phyloP scores from a whole-genome alignment of 768 basidiomycete species.

The Rhodotorula graminis region DNA sequence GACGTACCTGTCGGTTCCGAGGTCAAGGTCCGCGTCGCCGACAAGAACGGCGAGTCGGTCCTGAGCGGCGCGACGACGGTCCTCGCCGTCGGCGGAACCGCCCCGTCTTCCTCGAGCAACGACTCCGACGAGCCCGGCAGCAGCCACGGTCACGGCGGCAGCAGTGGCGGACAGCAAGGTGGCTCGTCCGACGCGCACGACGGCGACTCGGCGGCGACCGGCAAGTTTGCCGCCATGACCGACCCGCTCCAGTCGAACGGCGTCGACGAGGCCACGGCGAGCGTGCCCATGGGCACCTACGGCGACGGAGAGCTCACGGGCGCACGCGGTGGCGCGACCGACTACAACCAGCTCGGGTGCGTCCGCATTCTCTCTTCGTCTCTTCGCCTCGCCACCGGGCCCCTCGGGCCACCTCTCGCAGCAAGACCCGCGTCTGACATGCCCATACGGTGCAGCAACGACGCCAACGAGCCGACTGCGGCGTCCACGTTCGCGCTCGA shows the following conservation, averaged over 20 bases:
- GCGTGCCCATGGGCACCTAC: no score
- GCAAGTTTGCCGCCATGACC: not conserved
- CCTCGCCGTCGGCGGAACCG: not conserved
- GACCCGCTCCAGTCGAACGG: not conserved
- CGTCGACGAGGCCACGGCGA: no score
- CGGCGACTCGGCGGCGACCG: not conserved
- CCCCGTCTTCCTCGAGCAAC: not conserved
- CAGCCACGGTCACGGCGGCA: not conserved
- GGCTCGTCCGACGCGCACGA: not conserved
- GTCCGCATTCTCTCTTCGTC: no score
- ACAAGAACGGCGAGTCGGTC: not conserved
- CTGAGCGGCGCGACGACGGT: slow-evolving; percentile 2
- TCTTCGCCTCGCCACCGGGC: no score
- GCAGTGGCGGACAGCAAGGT: no score
- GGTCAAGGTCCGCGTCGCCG: slow-evolving; percentile 17
- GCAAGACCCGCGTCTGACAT: no score
- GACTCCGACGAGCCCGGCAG: not conserved
- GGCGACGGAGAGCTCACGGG: no score
- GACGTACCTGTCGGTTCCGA: not conserved
- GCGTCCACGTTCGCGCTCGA: not conserved
- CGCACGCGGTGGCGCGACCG: no score
- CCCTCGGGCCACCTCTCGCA: no score
- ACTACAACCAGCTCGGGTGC: no score
- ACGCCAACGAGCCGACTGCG: not conserved
- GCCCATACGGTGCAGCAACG: not conserved